Conservation (phyloP, 495 filamentous ascomycete species). For the Thermochaetoides thermophila region DNA sequence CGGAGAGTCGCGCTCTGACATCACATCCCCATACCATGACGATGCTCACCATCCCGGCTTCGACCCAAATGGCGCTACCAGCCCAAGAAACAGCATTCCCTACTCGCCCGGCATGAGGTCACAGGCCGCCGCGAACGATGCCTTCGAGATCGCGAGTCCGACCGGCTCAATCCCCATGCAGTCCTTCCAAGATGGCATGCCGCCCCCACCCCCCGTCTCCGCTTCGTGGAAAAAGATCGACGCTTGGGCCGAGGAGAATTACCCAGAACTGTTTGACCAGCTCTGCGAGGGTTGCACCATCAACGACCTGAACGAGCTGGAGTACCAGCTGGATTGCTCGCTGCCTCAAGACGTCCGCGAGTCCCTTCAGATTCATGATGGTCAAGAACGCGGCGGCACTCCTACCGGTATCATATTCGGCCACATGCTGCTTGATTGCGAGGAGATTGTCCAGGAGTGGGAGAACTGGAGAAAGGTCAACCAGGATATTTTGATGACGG, state of each 20-base stretch:
- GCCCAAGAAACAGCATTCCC: constrained; percentile 47
- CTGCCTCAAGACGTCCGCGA: constrained; percentile 88
- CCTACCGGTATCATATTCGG: constrained; percentile 90
- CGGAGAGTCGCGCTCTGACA: constrained; percentile 60
- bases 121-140: constrained; percentile 43
- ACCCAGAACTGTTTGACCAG: constrained; percentile 86
- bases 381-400: constrained; percentile 81
- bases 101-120: constrained; percentile 90
- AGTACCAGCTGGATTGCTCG: constrained; percentile 90
- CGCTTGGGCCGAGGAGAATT: constrained; percentile 85
- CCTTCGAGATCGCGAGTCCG: constrained; percentile 48
- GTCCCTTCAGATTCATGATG: constrained; percentile 81
- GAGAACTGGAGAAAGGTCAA: constrained; percentile 90
- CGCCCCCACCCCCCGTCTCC: constrained; percentile 70
- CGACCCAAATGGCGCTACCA: constrained; percentile 10
- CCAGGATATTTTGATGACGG: constrained; percentile 56
- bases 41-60: constrained; percentile 41
- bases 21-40: constrained; percentile 60
- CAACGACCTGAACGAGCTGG: constrained; percentile 94
- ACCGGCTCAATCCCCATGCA: constrained; percentile 89
- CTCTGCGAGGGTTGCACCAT: constrained; percentile 77
- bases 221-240: constrained; percentile 94
- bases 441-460: constrained; percentile 97
- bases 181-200: constrained; percentile 80
- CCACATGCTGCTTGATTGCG: constrained; percentile 91